Evolutionary conservation across 305 asterid species (phyloP), one percentile per base, ranked within the genome.

Genomic region (Plantago rigida): DNA sequence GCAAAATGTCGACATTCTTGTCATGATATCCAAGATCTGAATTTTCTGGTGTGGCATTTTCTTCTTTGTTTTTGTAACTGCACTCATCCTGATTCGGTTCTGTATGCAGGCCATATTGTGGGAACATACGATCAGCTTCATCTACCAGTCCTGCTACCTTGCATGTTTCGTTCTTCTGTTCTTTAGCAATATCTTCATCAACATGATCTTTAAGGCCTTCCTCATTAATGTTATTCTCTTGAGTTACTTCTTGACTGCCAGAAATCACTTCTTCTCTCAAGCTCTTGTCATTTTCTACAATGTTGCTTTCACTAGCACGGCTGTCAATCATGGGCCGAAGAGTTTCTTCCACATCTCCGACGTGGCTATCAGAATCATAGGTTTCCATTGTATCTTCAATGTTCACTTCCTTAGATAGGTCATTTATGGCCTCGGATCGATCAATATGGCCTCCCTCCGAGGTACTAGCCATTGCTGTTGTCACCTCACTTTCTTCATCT

Each of bases 361-460:
- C 44, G 44, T 36, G 44, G 44, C 10, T 36, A 36, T 36, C 44
- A 36, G 44, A 36, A 36, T 8, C 0, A 36, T 1, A 0, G 44
- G 44, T 36, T 36, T 36, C 44, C 10, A 6, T 6, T 36, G 44
- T 36, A 36, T 36, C 53, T 50, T 65, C 70, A 15, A 14, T 8
- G 13, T 58, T 65, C 69, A 55, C 44, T 55, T 55, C 67, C 19
- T 12, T 54, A 59, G 29, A 10, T 28, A 52, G 63, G 34, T 29
- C 39, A 44, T 47, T 34, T 51, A 47, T 47, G 28, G 36, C 59
- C 64, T 66, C 56, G 24, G 12, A 48, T 42, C 51, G 54, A 55
- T 64, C 75, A 59, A 51, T 60, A 59, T 11, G 55, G 41, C 54
- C 51, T 41, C 41, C 46, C 63, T 71, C 72, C 14, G 51, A 14